Evolutionary conservation across 2,329 filamentous ascomycete species (phyloP).

Genomic region (Sclerotiophoma versabilis): DNA sequence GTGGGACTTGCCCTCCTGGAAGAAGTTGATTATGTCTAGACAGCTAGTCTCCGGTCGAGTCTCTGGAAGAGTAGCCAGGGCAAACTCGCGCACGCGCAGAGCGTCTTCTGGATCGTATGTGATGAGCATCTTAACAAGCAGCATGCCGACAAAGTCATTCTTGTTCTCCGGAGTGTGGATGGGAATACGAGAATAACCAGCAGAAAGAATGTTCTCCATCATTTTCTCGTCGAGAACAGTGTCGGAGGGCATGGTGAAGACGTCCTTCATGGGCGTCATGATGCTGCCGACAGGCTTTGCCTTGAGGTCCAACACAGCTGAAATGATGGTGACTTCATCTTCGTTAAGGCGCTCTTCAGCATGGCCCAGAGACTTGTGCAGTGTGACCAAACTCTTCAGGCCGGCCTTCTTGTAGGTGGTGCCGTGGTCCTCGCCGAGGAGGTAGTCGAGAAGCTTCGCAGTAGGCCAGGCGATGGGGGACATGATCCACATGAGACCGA

Average conservation of each 20-base stretch:
- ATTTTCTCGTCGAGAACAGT: constrained; percentile 90
- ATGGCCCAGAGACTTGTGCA: constrained; percentile 89
- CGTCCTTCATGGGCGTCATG: constrained; percentile 98
- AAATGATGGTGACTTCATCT: constrained; percentile 98
- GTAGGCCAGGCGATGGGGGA: constrained; percentile 92
- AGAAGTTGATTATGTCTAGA: constrained; percentile 98
- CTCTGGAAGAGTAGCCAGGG: constrained; percentile 91
- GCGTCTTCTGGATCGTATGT: constrained; percentile 97
- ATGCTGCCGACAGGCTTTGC: constrained; percentile 93
- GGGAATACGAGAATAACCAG: constrained; percentile 94
- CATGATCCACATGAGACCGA: constrained; percentile 89
- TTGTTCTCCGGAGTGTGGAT: constrained; percentile 86
- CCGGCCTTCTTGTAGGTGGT: constrained; percentile 98
- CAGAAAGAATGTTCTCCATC: constrained; percentile 91
- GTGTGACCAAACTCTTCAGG: constrained; percentile 91
- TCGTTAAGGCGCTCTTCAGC: constrained; percentile 88
- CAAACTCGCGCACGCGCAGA: constrained; percentile 86
- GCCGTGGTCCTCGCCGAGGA: constrained; percentile 93
- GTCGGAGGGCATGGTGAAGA: constrained; percentile 96
- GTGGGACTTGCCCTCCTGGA: constrained; percentile 98
- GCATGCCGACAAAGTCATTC: constrained; percentile 94
- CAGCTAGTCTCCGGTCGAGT: constrained; percentile 95
- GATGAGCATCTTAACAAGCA: constrained; percentile 97
- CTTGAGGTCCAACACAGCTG: constrained; percentile 93
- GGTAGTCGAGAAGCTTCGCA: constrained; percentile 90